Percentiles rank a stretch among this genome's conserved stretches.
These are phyloP conservation scores for Cutaneotrichosporon cutaneum DNA, from an alignment of 1,284 basidiomycete species.

Conservation along the genomic window DNA sequence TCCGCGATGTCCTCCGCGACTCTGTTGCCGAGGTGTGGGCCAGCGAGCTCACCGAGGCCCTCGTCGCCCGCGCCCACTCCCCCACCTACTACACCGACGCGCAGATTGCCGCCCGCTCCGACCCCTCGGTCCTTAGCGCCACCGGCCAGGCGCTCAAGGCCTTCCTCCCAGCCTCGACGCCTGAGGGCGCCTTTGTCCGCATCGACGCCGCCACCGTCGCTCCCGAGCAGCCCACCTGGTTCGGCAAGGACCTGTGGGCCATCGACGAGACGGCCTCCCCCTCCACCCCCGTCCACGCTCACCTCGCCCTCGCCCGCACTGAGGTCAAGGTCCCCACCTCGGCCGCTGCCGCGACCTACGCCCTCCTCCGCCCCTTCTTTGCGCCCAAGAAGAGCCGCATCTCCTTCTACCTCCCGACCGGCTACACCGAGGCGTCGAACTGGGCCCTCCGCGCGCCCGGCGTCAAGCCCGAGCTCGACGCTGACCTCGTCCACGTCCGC, in stretches of 20 bases:
- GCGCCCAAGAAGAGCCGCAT: conserved; percentile 33
- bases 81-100: conserved; percentile 40
- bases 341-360: conserved; percentile 40
- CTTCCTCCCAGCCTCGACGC: conserved; percentile 17
- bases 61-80: conserved; percentile 13
- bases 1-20: conserved; percentile 47
- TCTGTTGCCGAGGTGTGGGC: conserved; percentile 39
- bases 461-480: conserved; percentile 15
- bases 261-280: conserved; percentile 14
- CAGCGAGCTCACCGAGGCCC: conserved; percentile 22
- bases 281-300: conserved; percentile 32
- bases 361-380: conserved; percentile 45
- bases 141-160: conserved; percentile 31
- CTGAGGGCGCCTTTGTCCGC: conserved; percentile 27
- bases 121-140: conserved; percentile 40
- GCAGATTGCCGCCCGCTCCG: conserved; percentile 37
- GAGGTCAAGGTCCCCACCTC: conserved; percentile 29
- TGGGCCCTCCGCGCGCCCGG: conserved; percentile 29
- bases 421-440: conserved; percentile 41
- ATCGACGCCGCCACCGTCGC: conserved; percentile 27
- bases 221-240: conserved; percentile 18
- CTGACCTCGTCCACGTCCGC: conserved; percentile 31
- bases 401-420: conserved; percentile 39
- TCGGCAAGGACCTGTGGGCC: conserved; percentile 21
- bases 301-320: conserved; percentile 41